Conservation (phyloP, 495 filamentous ascomycete genomes). For the Copromyces sp. region DNA sequence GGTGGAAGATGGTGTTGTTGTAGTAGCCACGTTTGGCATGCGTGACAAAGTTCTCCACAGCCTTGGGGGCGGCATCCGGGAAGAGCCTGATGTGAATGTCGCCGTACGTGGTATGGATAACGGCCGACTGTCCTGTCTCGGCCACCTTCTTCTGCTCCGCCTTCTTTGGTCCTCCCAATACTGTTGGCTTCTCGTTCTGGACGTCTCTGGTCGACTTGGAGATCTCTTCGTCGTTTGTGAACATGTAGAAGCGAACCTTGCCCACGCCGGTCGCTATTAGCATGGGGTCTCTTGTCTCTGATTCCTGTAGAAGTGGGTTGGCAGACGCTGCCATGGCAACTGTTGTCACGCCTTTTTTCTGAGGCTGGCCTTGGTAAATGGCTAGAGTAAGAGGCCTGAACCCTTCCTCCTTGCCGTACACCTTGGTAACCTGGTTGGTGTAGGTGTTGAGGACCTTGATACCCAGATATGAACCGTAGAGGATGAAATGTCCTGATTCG, state of each 20-base stretch:
- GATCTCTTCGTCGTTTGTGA: constrained; percentile 79
- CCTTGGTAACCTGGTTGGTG: constrained; percentile 80
- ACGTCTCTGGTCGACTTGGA: constrained; percentile 81
- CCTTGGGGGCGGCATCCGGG: constrained; percentile 83
- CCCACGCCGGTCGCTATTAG: constrained; percentile 72
- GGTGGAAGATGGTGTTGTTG: constrained; percentile 94
- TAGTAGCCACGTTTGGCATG: constrained; percentile 86
- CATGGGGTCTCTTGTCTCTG: constrained; percentile 85
- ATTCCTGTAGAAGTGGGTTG: constrained; percentile 89
- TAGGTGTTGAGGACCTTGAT: constrained; percentile 90
- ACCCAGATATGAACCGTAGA: constrained; percentile 87
- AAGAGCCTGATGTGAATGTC: constrained; percentile 93
- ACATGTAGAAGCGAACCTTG: constrained; percentile 96
- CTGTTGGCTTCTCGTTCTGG: constrained; percentile 84
- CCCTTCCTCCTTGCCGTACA: constrained; percentile 81
- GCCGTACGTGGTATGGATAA: constrained; percentile 86
- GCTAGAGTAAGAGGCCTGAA: constrained; percentile 73
- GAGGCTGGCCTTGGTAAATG: constrained; percentile 91
- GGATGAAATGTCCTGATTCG: constrained; percentile 88
- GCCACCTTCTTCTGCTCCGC: constrained; percentile 44
- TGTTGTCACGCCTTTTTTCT: constrained; percentile 82
- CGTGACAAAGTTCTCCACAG: constrained; percentile 98
- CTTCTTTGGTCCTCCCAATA: constrained; percentile 32
- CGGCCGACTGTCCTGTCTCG: constrained; percentile 66
- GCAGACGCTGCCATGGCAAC: constrained; percentile 95